Conservation (phyloP, 352 stramenopile species). For the Phytophthora aleatoria region DNA sequence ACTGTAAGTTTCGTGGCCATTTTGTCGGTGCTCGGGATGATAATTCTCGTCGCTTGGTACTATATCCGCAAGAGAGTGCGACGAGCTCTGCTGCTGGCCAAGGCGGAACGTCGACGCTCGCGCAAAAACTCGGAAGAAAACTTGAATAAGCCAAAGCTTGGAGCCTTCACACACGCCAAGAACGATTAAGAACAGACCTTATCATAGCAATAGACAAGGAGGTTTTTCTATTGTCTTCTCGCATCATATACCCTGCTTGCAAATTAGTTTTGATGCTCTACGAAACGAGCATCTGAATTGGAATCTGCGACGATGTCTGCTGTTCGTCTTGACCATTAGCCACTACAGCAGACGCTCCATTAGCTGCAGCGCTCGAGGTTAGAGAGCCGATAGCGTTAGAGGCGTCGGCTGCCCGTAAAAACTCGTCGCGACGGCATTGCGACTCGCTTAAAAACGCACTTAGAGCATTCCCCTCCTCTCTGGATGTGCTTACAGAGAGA, state of each 20-base stretch:
- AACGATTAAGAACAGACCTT: slow-evolving; percentile 37
- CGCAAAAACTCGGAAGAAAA: slow-evolving; percentile 74
- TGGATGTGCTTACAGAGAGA: background rate
- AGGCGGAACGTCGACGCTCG: slow-evolving; percentile 90
- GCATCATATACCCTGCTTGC: slow-evolving; percentile 12
- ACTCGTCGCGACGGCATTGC: slow-evolving; percentile 48
- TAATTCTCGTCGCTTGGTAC: slow-evolving; percentile 84
- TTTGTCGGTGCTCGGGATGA: slow-evolving; percentile 64
- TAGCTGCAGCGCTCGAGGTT: background rate
- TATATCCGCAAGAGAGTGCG: slow-evolving; percentile 86
- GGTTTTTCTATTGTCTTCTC: slow-evolving; percentile 26
- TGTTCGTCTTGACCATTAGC: slow-evolving; percentile 19
- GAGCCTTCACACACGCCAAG: slow-evolving; percentile 68
- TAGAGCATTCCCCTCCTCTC: slow-evolving; percentile 18
- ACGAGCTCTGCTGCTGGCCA: slow-evolving; percentile 81
- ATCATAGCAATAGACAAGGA: slow-evolving; percentile 23
- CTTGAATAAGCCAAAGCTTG: slow-evolving; percentile 44
- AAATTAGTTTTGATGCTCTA: slow-evolving; percentile 37
- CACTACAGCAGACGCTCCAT: slow-evolving; percentile 7
- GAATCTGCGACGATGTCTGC: slow-evolving; percentile 47
- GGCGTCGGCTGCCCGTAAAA: slow-evolving; percentile 42
- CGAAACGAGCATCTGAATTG: slow-evolving; percentile 74
- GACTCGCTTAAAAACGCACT: slow-evolving; percentile 38
- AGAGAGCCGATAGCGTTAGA: slow-evolving; percentile 30
- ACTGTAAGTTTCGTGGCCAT: slow-evolving; percentile 78